Conservation (phyloP, 345 rosid genomes). For the Gossypium turneri region DNA sequence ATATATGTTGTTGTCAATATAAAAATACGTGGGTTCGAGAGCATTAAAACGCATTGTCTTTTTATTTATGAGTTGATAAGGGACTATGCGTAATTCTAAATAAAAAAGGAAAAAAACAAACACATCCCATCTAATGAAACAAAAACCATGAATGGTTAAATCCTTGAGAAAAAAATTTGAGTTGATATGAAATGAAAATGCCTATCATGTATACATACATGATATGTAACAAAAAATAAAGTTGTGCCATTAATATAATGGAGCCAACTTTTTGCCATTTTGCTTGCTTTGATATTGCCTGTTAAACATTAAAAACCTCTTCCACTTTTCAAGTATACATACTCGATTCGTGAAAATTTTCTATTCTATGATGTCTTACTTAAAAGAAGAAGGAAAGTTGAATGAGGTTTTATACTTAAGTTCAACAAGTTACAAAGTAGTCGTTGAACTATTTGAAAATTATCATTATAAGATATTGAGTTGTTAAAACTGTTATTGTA, state of each 20-base stretch:
- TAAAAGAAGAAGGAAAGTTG: too few relatives aligned
- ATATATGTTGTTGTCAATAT: rapidly evolving
- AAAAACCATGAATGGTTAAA: too few relatives aligned
- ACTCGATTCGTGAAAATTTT: not conserved
- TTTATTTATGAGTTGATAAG: rapidly evolving
- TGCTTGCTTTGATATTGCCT: not conserved
- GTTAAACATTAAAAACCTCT: not conserved
- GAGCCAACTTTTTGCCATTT: not conserved
- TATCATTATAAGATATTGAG: too few relatives aligned
- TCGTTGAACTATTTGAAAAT: too few relatives aligned
- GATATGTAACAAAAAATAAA: not conserved
- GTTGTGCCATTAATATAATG: not conserved
- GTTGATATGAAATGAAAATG: too few relatives aligned
- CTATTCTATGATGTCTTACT: not conserved
- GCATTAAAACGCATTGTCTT: rapidly evolving
- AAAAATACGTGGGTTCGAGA: rapidly evolving
- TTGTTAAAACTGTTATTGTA: too few relatives aligned
- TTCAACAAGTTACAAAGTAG: too few relatives aligned
- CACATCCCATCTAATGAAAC: too few relatives aligned
- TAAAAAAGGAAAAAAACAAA: too few relatives aligned
- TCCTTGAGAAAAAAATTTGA: too few relatives aligned
- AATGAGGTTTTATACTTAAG: too few relatives aligned
- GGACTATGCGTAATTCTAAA: rapidly evolving
- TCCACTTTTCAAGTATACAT: not conserved
- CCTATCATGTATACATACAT: not conserved